A percentile compares a stretch with the other conserved stretches of the same genome.
These are phyloP conservation scores for Cryptosporidium parvum DNA, from an alignment of 169 alveolate genomes.

Conservation along the genomic window DNA sequence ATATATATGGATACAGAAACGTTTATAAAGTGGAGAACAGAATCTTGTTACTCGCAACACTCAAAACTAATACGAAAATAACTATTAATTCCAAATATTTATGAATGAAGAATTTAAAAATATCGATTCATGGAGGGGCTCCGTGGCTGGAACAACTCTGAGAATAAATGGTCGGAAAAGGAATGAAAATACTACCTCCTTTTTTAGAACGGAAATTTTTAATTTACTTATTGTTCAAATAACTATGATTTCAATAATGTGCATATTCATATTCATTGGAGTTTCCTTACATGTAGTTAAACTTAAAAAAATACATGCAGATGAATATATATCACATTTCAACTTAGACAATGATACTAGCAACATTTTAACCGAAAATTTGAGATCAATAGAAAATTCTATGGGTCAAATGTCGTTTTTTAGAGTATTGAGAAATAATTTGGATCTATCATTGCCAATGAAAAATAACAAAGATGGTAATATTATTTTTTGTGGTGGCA, in stretches of 20 bases:
- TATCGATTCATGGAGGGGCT: conserved; percentile 16
- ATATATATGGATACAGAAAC: no score
- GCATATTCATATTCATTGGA: conserved; percentile 53
- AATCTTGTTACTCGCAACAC: neutral
- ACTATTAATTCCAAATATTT: neutral
- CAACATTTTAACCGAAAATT: neutral
- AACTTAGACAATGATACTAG: neutral
- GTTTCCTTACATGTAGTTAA: conserved; percentile 53
- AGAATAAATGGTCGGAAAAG: neutral
- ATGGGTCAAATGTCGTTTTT: conserved; percentile 68
- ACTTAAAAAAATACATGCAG: conserved; percentile 48
- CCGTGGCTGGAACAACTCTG: neutral
- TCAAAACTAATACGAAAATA: neutral
- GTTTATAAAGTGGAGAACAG: neutral
- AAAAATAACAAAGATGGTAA: conserved; percentile 4
- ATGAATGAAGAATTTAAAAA: conserved; percentile 27
- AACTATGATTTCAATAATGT: conserved; percentile 46
- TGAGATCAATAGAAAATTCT: conserved; percentile 13
- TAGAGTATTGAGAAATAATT: conserved; percentile 1
- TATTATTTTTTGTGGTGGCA: conserved; percentile 67
- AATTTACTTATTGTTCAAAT: conserved; percentile 38
- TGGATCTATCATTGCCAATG: neutral
- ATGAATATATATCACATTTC: conserved; percentile 20
- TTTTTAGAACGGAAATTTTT: conserved; percentile 8
- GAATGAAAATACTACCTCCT: neutral